Conservation (phyloP, 2,329 filamentous ascomycete species). For the Graphilbum fragrans region DNA sequence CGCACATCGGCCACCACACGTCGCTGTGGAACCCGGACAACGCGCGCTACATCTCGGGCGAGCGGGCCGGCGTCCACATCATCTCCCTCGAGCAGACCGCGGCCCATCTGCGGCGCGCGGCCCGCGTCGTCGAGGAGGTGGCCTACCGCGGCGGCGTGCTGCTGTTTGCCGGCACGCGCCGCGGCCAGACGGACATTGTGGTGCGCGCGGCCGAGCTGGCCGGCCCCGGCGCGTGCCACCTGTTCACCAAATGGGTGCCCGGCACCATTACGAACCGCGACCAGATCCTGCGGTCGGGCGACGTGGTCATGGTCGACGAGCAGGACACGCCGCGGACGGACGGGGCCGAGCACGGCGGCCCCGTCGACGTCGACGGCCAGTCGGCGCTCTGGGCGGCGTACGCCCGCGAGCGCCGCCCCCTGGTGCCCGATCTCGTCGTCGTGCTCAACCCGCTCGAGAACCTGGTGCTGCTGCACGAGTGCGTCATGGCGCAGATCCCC, state of each 20-base stretch:
- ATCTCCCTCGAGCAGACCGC: constrained; percentile 85
- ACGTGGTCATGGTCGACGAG: constrained; percentile 65
- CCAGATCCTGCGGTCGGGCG: constrained; percentile 64
- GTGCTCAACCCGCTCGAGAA: constrained; percentile 92
- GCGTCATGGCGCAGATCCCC: constrained; percentile 73
- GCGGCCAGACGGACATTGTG: constrained; percentile 69
- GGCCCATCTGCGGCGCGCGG: constrained; percentile 79
- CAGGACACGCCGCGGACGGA: constrained; percentile 45
- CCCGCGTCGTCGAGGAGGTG: constrained; percentile 84
- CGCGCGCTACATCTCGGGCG: constrained; percentile 85
- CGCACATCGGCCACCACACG: constrained; percentile 81
- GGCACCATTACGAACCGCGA: constrained; percentile 88
- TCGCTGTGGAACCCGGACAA: constrained; percentile 93
- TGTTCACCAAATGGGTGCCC: constrained; percentile 89
- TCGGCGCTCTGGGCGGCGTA: neutral
- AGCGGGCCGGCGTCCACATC: constrained; percentile 80
- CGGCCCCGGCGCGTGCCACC: constrained; percentile 64
- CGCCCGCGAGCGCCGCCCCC: constrained; percentile 29
- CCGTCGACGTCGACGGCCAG: neutral
- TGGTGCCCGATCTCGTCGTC: constrained; percentile 83
- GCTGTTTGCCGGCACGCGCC: constrained; percentile 79
- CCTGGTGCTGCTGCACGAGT: constrained; percentile 81
- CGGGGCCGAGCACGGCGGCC: constrained; percentile 28
- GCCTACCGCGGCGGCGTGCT: constrained; percentile 72
- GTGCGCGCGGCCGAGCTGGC: constrained; percentile 70